Evolutionary conservation across 768 basidiomycete genomes (phyloP).

Genomic region (Naganishia randhawae): DNA sequence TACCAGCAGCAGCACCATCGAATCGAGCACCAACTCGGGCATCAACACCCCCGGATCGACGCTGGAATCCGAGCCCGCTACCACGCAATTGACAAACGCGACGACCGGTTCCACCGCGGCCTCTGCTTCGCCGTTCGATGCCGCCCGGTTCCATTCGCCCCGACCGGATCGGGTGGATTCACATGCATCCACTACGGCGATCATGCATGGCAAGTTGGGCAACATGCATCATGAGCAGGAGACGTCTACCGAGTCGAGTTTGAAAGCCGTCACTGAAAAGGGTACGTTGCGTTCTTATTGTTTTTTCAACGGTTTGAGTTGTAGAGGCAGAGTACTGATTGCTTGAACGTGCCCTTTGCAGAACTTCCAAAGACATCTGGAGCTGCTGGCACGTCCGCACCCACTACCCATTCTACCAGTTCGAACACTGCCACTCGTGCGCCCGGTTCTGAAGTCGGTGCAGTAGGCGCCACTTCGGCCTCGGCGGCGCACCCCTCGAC

Average conservation of each 20-base stretch:
- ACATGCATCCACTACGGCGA: conserved; percentile 12
- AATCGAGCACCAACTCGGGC: not conserved
- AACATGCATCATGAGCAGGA: conserved; percentile 20
- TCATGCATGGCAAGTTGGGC: conserved; percentile 24
- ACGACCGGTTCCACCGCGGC: not conserved
- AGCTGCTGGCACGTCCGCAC: not conserved
- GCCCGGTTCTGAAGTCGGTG: conserved; percentile 14
- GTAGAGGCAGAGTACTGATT: not conserved
- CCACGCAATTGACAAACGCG: not conserved
- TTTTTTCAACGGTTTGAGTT: not conserved
- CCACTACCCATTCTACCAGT: not conserved
- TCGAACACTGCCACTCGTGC: conserved; percentile 12
- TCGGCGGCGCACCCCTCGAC: not conserved
- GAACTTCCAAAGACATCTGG: conserved; percentile 11
- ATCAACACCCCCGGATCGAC: conserved; percentile 2
- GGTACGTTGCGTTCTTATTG: conserved; percentile 10
- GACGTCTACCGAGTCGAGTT: not conserved
- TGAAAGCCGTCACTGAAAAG: conserved; percentile 13
- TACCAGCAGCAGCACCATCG: not conserved
- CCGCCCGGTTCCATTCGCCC: conserved; percentile 12
- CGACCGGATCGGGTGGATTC: conserved; percentile 17
- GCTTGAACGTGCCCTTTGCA: not conserved
- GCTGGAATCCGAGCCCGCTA: not conserved
- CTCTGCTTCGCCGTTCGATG: not conserved
- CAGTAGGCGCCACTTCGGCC: not conserved